Evolutionary conservation across 805 yeast genomes (phyloP), one percentile per base, ranked within the genome.

Genomic region (Isabelozyma pseudorhagii): DNA sequence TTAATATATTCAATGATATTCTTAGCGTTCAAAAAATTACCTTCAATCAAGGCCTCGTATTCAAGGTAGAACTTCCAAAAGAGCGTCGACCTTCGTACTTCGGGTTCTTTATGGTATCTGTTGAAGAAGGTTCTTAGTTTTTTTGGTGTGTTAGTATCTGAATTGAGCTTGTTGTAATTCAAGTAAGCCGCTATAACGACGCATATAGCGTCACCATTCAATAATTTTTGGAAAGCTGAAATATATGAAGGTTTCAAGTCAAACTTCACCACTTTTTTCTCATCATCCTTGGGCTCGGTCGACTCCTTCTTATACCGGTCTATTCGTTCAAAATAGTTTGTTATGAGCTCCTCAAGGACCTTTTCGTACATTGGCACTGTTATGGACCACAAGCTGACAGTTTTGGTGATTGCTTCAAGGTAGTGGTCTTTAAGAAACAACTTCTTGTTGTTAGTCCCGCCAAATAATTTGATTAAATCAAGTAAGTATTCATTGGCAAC

Each of bases 1-100:
- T 79, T 78, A 34, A 85, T 58, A 39, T 76, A 71, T 14, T 69
- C 61, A 10, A 83, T 66, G 13, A 84, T 68, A 41, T 66, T 71
- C 17, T 72, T 64, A 25, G 84, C 53, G 51, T 80, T 79, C 25
- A 61, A 60, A 29, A 72, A 66, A 51, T 83, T 82, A 15, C 71
- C 65, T 44, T 70, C 70, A 1, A 56, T 47, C 18, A 72, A 13
- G 7, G 66, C 74, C 52, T 84, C 86, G 56, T 78, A 82, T 44
- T 80, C 78, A 52, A 85, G 75, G 51, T 68, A 82, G 39, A 76
- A 74, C 9, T 64, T 59, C 91, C 91, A 86, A 56, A 83, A 87
- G 17, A 72, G 57, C 5, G 64, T 63, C 1, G 82, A 77, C 5
- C 67, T 58, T 42, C 65, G 65, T 11, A 84, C 58, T 3, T 66